Conservation (phyloP, 148 eudicot genomes). For the Gaultheria prostrata region DNA sequence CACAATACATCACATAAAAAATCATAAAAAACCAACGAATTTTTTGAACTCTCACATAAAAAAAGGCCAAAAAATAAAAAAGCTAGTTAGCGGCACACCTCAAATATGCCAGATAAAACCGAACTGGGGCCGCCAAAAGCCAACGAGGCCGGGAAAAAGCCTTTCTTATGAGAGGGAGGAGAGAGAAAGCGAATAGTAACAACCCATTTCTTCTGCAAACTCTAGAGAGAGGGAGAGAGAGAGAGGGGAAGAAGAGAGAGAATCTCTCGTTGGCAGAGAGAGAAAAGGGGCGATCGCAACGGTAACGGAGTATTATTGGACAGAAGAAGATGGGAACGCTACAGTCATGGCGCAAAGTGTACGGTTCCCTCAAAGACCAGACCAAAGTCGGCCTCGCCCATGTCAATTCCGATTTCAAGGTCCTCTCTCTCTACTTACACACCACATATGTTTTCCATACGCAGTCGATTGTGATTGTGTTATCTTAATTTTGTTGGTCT, state of each 20-base stretch:
- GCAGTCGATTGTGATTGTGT: background rate
- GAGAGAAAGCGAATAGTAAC: background rate
- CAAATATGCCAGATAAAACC: background rate
- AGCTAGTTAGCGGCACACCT: no score
- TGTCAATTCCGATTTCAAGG: conserved; percentile 93
- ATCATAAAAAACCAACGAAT: no score
- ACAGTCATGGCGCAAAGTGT: conserved; percentile 79
- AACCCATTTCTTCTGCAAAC: background rate
- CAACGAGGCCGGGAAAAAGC: conserved; percentile 11
- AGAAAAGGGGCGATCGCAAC: conserved; percentile 31
- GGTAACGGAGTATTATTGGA: conserved; percentile 18
- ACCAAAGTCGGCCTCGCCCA: conserved; percentile 96
- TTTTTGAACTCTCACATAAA: no score
- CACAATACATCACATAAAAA: no score
- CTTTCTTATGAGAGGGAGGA: background rate
- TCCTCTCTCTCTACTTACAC: conserved; percentile 11
- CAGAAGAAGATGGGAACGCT: conserved; percentile 59
- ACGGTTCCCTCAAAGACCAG: conserved; percentile 89
- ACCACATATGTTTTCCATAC: background rate
- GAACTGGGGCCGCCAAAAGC: conserved; percentile 19
- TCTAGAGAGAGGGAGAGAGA: background rate
- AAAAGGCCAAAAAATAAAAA: no score
- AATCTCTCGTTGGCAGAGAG: conserved; percentile 9
- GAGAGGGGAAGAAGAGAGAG: conserved; percentile 11
- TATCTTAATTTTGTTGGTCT: background rate